A percentile compares a stretch with the other conserved stretches of the same genome.
These are phyloP conservation scores for Pseudogymnoascus sp. DNA, from an alignment of 2,329 filamentous ascomycete species.

Conservation along the genomic window DNA sequence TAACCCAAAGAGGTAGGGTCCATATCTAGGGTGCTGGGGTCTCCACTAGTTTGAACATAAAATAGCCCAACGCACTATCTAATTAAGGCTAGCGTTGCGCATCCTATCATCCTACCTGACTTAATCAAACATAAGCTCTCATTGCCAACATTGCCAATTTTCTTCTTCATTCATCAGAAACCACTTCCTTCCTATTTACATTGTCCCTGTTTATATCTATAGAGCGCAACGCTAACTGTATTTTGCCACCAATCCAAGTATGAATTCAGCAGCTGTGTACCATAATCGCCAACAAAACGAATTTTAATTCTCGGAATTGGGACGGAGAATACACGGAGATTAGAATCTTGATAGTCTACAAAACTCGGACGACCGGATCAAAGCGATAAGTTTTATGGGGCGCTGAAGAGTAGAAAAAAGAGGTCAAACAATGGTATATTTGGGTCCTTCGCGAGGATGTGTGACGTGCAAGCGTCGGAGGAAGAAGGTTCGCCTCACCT, in stretches of 20 bases:
- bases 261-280: neutral
- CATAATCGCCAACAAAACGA: neutral
- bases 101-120: neutral
- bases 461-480: constrained; percentile 17
- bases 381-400: neutral
- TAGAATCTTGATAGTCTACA: neutral
- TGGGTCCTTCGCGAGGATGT: constrained; percentile 19
- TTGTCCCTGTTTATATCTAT: neutral
- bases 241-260: neutral
- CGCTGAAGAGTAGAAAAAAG: neutral
- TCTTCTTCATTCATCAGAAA: neutral
- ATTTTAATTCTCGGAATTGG: neutral
- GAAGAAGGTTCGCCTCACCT: constrained; percentile 16
- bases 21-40: neutral
- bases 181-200: neutral
- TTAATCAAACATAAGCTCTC: neutral
- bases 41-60: neutral
- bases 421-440: constrained; percentile 10
- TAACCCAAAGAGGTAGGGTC: neutral
- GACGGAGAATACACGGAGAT: neutral
- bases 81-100: neutral
- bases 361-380: neutral
- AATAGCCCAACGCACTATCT: neutral
- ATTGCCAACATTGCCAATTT: neutral
- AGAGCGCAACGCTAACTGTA: neutral